Evolutionary conservation across 768 basidiomycete species (phyloP), one percentile per base, ranked within the genome.

Genomic region (Chalciporus piperatus): DNA sequence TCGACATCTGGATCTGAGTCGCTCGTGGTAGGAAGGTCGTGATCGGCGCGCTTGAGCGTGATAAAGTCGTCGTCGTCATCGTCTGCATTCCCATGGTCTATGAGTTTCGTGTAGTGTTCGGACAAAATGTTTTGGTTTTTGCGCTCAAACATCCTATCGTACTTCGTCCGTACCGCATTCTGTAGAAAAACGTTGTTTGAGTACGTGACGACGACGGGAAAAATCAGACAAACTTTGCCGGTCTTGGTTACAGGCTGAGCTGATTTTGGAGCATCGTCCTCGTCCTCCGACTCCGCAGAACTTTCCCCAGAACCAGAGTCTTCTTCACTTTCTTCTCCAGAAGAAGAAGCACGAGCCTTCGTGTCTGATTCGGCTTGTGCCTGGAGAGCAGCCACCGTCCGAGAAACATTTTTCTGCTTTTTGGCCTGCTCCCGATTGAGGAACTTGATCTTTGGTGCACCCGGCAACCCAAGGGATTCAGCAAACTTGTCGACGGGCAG

Each of bases 141-240:
- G 50, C 95, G 83, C 63, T 90, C 89, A 66, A 98, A 98, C 94
- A 99, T 98, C 47, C 92, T 83, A 69, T 98, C 96, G 68, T 98
- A 97, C 71, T 96, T 98, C 3, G 96, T 98, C 45, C 89, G 82
- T 0, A 89, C 85, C 10, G 67, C 64, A 40, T 69, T 61, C 76
- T 76, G 54, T 13, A 45, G 41, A 13, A 44, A 30, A 16, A 23
- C 16, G 28, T 16, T 27, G 22, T 22, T 40, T 41, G 41, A 43
- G n/a, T 13, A 33, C 35, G 41, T 27, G 22, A 43, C 16, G n/a
- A 19, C 37, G 25, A 12, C 3, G 25, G 27, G 46, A 33, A 14
- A 12, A 37, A 55, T 35, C 14, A 4, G 16, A 66, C 69, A 22
- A 55, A 82, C 83, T 65, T 82, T 78, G 12, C 67, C 48, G 11